A percentile compares a stretch with the other conserved stretches of the same genome.
phyloP scores from a whole-genome alignment of 768 basidiomycete genomes.

The Kwoniella shandongensis region DNA sequence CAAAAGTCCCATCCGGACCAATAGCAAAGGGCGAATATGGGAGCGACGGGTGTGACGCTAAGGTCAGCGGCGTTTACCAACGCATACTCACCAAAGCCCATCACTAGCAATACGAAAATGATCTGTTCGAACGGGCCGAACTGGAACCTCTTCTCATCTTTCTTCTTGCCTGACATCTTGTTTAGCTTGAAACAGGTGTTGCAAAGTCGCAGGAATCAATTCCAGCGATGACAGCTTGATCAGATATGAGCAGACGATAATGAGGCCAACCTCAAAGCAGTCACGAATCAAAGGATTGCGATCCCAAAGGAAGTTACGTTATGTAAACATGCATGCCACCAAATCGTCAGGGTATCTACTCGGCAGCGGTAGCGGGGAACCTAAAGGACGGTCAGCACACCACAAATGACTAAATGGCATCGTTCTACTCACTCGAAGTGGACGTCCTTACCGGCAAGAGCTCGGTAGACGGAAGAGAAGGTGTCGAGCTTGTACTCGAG shows the following conservation, averaged over 20 bases:
- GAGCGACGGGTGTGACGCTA: constrained; percentile 19
- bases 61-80: not conserved
- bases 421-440: constrained; percentile 49
- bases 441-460: constrained; percentile 94
- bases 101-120: constrained; percentile 40
- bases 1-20: constrained; percentile 20
- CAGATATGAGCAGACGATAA: too few species aligned
- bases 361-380: constrained; percentile 43
- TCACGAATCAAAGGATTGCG: constrained; percentile 8
- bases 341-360: constrained; percentile 33
- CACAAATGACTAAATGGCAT: too few species aligned
- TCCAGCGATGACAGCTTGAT: too few species aligned
- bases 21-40: constrained; percentile 19
- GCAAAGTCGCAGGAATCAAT: too few species aligned
- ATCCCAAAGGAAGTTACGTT: constrained; percentile 4
- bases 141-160: constrained; percentile 31
- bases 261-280: too few species aligned
- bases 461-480: constrained; percentile 91
- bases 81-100: constrained; percentile 39
- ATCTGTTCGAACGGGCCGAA: constrained; percentile 50
- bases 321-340: constrained; percentile 33
- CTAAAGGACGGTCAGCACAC: constrained; percentile 21
- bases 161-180: constrained; percentile 13
- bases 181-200: too few species aligned
- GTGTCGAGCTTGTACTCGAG: constrained; percentile 99